These are phyloP conservation scores for Pseudogymnoascus sp. DNA, from an alignment of 2,329 filamentous ascomycete species.

Conservation along the genomic window DNA sequence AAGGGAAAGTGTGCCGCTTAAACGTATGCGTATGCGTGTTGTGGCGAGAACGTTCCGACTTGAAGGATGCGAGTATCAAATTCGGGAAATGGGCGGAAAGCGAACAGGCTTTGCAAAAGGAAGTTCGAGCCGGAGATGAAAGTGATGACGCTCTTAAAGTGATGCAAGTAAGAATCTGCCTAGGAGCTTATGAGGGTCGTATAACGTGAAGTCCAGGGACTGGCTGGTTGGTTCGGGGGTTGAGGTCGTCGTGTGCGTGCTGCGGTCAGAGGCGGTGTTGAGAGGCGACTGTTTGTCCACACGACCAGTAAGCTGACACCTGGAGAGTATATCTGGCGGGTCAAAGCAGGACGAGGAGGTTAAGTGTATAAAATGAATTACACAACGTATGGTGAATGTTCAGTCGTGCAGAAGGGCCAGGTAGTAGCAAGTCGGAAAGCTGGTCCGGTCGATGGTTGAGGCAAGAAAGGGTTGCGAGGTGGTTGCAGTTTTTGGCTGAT, in stretches of 20 bases:
- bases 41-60: neutral
- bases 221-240: neutral
- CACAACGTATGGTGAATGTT: neutral
- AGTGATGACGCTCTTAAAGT: neutral
- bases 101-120: neutral
- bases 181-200: neutral
- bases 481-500: neutral
- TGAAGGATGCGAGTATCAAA: slow-evolving; percentile 1
- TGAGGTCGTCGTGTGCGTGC: neutral
- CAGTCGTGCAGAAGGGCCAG: neutral
- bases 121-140: neutral
- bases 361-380: neutral
- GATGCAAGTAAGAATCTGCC: neutral
- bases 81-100: neutral
- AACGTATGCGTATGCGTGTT: neutral
- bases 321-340: neutral
- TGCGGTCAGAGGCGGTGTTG: slow-evolving; percentile 6
- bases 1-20: neutral
- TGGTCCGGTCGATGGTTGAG: neutral
- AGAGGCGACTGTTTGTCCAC: slow-evolving; percentile 4
- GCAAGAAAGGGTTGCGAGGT: neutral
- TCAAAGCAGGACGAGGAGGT: neutral
- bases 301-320: slow-evolving; percentile 6
- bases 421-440: neutral
- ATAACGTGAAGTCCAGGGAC: neutral